Conservation (phyloP, 78 protist genomes). For the Emiliania huxleyi region DNA sequence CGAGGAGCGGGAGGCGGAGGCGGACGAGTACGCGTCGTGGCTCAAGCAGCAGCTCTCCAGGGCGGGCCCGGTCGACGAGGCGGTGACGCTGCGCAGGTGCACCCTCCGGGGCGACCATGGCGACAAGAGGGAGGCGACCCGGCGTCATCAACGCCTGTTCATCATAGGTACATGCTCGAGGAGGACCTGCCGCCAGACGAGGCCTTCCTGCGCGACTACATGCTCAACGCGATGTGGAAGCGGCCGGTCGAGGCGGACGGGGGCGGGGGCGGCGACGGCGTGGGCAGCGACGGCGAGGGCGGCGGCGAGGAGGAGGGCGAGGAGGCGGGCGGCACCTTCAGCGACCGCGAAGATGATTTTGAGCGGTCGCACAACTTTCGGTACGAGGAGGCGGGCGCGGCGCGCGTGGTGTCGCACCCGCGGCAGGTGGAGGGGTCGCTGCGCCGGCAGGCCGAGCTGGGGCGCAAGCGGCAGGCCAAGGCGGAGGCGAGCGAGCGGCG, state of each 20-base stretch:
- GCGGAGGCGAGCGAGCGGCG: neutral
- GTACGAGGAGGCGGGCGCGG: conserved; percentile 17
- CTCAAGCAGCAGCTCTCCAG: neutral
- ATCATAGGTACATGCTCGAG: neutral
- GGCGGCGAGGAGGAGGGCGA: neutral
- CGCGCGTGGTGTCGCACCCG: neutral
- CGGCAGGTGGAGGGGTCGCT: neutral
- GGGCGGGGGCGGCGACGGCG: neutral
- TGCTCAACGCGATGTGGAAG: neutral
- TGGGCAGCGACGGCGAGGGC: neutral
- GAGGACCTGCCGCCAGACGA: neutral
- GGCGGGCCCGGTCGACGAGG: neutral
- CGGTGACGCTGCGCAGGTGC: neutral
- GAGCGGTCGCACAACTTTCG: conserved; percentile 2
- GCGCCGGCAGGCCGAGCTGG: neutral
- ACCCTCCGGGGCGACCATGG: too few relatives aligned
- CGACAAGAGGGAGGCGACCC: too few relatives aligned
- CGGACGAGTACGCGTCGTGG: neutral
- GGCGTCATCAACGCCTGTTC: too few relatives aligned
- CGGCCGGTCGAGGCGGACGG: neutral
- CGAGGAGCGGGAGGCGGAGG: neutral
- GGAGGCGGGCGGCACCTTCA: neutral
- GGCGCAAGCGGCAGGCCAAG: neutral
- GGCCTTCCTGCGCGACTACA: conserved; percentile 12
- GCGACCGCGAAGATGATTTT: neutral